Evolutionary conservation across 176 grass and related monocot genomes (phyloP).

Genomic region (Eragrostis nindensis): DNA sequence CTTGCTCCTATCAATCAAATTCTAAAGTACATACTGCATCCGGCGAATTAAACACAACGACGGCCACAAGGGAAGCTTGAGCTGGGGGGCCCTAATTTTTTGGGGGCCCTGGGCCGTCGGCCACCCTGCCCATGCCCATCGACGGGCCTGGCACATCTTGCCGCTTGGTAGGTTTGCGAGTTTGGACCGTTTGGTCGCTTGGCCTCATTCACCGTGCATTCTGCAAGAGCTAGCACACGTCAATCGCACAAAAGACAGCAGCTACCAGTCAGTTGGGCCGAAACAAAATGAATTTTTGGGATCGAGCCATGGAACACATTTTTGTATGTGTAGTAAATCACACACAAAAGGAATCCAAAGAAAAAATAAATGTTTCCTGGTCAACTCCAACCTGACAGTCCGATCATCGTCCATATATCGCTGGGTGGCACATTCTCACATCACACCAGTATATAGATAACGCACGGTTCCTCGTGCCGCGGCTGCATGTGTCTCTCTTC

Average conservation of each 20-base stretch:
- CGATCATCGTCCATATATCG: too few relatives aligned
- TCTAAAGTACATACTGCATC: too few relatives aligned
- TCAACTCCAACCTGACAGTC: slow-evolving; percentile 47
- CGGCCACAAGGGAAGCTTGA: too few relatives aligned
- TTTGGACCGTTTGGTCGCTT: slow-evolving; percentile 16
- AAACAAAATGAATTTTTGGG: not conserved
- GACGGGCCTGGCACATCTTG: too few relatives aligned
- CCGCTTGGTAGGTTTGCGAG: not conserved
- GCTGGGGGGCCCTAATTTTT: too few relatives aligned
- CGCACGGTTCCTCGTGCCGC: too few relatives aligned
- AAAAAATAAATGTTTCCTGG: not conserved
- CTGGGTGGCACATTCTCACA: slow-evolving; percentile 5
- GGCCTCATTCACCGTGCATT: not conserved
- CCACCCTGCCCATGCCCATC: too few relatives aligned
- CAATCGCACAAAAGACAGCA: not conserved
- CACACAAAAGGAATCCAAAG: not conserved
- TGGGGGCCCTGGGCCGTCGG: too few relatives aligned
- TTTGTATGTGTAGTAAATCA: not conserved
- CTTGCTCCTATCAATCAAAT: too few relatives aligned
- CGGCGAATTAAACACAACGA: too few relatives aligned
- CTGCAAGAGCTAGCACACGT: not conserved
- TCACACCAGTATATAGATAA: not conserved
- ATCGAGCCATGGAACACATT: not conserved
- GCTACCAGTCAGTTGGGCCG: slow-evolving; percentile 22
- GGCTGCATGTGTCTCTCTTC: not conserved